phyloP scores from a whole-genome alignment of 345 rosid genomes.

The Punica granatum region DNA sequence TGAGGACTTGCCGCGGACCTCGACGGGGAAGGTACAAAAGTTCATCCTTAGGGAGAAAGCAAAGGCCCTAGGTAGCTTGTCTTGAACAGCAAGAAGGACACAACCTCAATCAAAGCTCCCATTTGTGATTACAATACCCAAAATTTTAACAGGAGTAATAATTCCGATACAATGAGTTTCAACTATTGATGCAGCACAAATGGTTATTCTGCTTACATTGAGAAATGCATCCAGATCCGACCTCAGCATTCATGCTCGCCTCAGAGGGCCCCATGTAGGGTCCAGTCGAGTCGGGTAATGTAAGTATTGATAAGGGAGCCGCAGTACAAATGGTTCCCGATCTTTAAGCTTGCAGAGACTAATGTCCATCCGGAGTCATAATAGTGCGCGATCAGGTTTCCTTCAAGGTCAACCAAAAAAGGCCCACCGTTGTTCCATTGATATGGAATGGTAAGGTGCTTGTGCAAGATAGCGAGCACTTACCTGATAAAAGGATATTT shows the following conservation, averaged over 20 bases:
- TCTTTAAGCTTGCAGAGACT: constrained; percentile 33
- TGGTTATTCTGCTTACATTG: too few species aligned
- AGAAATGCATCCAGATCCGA: too few species aligned
- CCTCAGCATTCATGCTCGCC: neutral
- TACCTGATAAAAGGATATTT: too few species aligned
- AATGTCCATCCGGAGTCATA: constrained; percentile 28
- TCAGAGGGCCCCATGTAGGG: constrained; percentile 24
- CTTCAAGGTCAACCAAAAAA: constrained; percentile 45
- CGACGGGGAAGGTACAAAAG: constrained; percentile 75
- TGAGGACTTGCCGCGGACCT: constrained; percentile 60
- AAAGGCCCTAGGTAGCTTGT: constrained; percentile 28
- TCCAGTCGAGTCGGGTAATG: constrained; percentile 39
- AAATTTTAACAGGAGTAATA: too few species aligned
- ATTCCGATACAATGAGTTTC: too few species aligned
- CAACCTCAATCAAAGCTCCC: too few species aligned
- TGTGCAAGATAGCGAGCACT: constrained; percentile 19
- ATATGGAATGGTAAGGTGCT: constrained; percentile 1
- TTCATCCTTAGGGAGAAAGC: constrained; percentile 54
- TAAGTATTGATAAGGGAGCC: constrained; percentile 31
- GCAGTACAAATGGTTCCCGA: constrained; percentile 55
- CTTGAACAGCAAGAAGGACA: neutral
- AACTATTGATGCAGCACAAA: too few species aligned
- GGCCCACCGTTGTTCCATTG: constrained; percentile 32
- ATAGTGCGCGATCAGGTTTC: too few species aligned
- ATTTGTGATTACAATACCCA: too few species aligned